These are phyloP conservation scores for Kernera saxatilis DNA, from an alignment of 345 rosid species.

Conservation along the genomic window DNA sequence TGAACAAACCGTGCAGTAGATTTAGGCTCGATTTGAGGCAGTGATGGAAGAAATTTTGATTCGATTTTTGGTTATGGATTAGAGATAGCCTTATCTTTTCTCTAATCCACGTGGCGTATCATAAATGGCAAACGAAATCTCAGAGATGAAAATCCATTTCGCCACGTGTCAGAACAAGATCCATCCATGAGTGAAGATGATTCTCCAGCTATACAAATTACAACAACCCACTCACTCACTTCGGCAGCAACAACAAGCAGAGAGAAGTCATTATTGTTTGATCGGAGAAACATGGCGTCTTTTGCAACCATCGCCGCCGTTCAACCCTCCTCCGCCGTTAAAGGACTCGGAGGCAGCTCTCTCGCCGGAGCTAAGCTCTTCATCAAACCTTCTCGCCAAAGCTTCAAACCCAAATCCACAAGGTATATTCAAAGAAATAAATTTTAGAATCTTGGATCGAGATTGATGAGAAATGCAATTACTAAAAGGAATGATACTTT, in stretches of 20 bases:
- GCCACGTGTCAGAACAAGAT: constrained; percentile 63
- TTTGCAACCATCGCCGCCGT: constrained; percentile 55
- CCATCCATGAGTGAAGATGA: constrained; percentile 28
- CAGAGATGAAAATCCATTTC: constrained; percentile 22
- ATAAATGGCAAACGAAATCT: constrained; percentile 41
- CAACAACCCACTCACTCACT: constrained; percentile 8
- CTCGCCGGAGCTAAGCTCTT: constrained; percentile 64
- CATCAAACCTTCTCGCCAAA: constrained; percentile 56
- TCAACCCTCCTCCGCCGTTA: constrained; percentile 52
- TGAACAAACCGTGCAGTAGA: background rate
- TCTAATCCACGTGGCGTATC: constrained; percentile 45
- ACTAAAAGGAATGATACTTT: background rate
- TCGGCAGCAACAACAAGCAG: background rate
- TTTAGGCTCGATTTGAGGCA: background rate
- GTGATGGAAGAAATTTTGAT: background rate
- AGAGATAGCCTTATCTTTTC: constrained; percentile 61
- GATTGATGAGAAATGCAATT: background rate
- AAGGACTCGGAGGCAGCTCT: constrained; percentile 74
- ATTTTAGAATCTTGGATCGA: background rate
- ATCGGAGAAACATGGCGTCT: constrained; percentile 63
- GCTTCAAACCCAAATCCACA: constrained; percentile 45
- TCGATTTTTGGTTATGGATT: constrained; percentile 4
- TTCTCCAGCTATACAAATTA: constrained; percentile 23
- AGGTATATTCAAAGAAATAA: background rate
- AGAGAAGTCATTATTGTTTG: background rate